Evolutionary conservation across 2,329 filamentous ascomycete genomes (phyloP).

Genomic region (Dactylellina parvicollis): DNA sequence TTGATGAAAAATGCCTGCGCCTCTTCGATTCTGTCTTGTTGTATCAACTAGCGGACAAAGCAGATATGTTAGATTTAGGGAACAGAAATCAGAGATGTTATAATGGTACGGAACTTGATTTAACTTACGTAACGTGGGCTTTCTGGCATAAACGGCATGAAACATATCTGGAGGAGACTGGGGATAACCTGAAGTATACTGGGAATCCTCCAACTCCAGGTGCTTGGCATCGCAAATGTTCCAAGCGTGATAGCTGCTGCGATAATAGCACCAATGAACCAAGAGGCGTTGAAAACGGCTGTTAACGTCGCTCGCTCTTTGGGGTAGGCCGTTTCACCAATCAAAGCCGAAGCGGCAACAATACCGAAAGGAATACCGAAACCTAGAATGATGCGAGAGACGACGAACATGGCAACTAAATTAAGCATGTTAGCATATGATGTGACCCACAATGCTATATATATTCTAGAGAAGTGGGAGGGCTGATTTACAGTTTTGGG

Average conservation of each 20-base stretch:
- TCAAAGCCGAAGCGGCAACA: slow-evolving; percentile 68
- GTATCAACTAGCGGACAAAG: slow-evolving; percentile 56
- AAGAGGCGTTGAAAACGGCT: slow-evolving; percentile 71
- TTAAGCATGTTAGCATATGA: not conserved
- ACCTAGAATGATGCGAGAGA: slow-evolving; percentile 70
- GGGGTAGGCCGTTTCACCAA: slow-evolving; percentile 71
- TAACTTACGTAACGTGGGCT: slow-evolving; percentile 44
- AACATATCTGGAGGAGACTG: slow-evolving; percentile 57
- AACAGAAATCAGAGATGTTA: not conserved
- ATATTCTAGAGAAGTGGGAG: not conserved
- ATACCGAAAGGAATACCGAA: slow-evolving; percentile 71
- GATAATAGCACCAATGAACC: slow-evolving; percentile 67
- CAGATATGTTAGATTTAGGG: slow-evolving; percentile 3
- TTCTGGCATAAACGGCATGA: slow-evolving; percentile 56
- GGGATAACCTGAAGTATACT: slow-evolving; percentile 63
- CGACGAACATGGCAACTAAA: slow-evolving; percentile 69
- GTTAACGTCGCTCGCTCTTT: slow-evolving; percentile 71
- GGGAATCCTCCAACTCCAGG: slow-evolving; percentile 63
- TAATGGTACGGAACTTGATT: not conserved
- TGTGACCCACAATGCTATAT: not conserved
- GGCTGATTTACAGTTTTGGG: slow-evolving; percentile 62
- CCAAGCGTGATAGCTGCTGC: slow-evolving; percentile 66
- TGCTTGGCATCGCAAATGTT: slow-evolving; percentile 63
- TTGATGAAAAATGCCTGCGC: slow-evolving; percentile 59
- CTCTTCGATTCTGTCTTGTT: slow-evolving; percentile 57